Conservation (phyloP, 129 eudicot genomes). For the Centaurea solstitialis region DNA sequence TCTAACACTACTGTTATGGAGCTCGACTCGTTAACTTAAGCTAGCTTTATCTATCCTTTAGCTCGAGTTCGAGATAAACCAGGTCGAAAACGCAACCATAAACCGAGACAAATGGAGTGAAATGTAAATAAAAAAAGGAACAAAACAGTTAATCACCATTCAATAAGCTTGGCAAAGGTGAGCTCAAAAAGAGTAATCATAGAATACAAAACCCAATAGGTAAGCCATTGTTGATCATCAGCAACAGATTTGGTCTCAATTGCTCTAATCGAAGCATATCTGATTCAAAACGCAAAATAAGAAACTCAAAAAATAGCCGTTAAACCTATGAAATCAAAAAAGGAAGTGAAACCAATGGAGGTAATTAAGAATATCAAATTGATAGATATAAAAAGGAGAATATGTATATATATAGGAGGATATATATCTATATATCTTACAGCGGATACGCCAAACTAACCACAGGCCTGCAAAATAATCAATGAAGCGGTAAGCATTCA, state of each 20-base stretch:
- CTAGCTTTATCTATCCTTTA: too few species aligned
- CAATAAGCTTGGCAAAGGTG: constrained; percentile 71
- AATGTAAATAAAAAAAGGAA: background rate
- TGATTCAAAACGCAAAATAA: constrained; percentile 13
- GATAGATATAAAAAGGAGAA: background rate
- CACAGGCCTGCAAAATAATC: constrained; percentile 75
- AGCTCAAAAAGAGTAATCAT: constrained; percentile 95
- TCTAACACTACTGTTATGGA: too few species aligned
- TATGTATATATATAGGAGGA: background rate
- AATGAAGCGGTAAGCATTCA: background rate
- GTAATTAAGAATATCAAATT: background rate
- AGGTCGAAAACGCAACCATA: background rate
- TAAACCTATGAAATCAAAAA: background rate
- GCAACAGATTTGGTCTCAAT: constrained; percentile 78
- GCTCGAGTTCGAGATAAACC: too few species aligned
- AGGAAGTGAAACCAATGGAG: background rate
- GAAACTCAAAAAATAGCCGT: background rate
- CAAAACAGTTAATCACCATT: constrained; percentile 49
- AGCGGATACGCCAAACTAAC: constrained; percentile 86
- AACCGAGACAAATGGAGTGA: background rate
- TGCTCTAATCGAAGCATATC: constrained; percentile 91
- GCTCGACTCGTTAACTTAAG: too few species aligned
- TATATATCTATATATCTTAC: constrained; percentile 76
- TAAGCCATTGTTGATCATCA: constrained; percentile 97
- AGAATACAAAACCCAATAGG: constrained; percentile 93